Percentiles rank a stretch among this genome's conserved stretches.
Evolutionary conservation across 2,329 filamentous ascomycete species (phyloP).

Genomic region (Aspergillus sp.): DNA sequence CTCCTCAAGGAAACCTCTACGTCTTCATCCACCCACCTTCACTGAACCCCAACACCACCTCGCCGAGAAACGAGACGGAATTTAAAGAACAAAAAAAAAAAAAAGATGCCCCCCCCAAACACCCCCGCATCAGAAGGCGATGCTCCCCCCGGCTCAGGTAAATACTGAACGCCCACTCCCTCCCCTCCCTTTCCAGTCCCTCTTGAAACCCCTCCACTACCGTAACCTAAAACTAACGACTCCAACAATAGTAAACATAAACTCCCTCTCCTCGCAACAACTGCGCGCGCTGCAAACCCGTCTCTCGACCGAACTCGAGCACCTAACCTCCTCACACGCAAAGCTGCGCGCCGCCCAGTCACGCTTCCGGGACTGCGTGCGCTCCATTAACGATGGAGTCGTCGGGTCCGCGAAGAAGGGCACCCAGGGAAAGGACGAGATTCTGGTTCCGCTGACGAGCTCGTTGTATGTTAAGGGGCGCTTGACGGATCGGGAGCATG

Average conservation of each 20-base stretch:
- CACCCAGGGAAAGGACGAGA: conserved; percentile 42
- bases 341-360: conserved; percentile 86
- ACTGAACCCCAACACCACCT: not conserved
- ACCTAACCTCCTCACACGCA: conserved; percentile 84
- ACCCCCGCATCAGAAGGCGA: conserved; percentile 31
- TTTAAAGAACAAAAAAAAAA: not conserved
- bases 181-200: not conserved
- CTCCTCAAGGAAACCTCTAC: not conserved
- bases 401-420: conserved; percentile 35
- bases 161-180: not conserved
- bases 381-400: conserved; percentile 67
- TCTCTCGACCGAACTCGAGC: conserved; percentile 92
- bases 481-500: conserved; percentile 70
- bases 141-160: conserved; percentile 21
- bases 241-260: conserved; percentile 59
- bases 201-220: not conserved
- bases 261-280: conserved; percentile 77
- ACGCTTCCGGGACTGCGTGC: conserved; percentile 88
- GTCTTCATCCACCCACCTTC: not conserved
- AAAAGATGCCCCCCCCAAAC: conserved; percentile 24
- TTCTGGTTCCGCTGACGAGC: conserved; percentile 91
- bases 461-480: conserved; percentile 90
- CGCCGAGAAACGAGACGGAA: not conserved
- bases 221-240: not conserved
- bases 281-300: conserved; percentile 92